Evolutionary conservation across 176 grass and related monocot genomes (phyloP).

Genomic region (Aegilops bicornis): DNA sequence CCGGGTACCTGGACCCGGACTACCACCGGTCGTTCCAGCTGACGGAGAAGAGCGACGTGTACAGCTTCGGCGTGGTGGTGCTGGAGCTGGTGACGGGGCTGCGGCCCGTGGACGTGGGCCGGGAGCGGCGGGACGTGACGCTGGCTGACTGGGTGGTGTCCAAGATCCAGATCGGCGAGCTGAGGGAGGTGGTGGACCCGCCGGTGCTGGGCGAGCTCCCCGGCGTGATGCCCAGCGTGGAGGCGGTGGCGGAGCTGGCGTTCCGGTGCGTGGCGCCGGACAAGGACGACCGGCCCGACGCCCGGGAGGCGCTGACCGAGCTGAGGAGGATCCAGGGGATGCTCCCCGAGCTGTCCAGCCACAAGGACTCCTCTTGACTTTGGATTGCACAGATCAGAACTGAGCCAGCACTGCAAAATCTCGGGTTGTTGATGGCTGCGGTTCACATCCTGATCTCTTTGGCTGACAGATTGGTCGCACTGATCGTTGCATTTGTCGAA

Average conservation of each 20-base stretch:
- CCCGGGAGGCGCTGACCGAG: slow-evolving; percentile 70
- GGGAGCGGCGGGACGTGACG: slow-evolving; percentile 80
- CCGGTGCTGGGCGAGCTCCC: slow-evolving; percentile 53
- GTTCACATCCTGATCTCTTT: not conserved
- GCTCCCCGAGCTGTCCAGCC: slow-evolving; percentile 27
- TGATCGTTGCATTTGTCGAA: slow-evolving; percentile 17
- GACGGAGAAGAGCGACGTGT: slow-evolving; percentile 96
- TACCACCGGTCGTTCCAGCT: slow-evolving; percentile 92
- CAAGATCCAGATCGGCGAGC: slow-evolving; percentile 88
- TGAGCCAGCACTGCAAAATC: not conserved
- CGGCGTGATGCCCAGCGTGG: slow-evolving; percentile 52
- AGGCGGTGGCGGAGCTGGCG: slow-evolving; percentile 76
- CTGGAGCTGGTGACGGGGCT: slow-evolving; percentile 90
- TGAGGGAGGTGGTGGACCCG: slow-evolving; percentile 79
- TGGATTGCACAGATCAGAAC: not conserved
- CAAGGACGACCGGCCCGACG: slow-evolving; percentile 90
- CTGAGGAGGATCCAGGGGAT: slow-evolving; percentile 66
- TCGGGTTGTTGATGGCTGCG: not conserved
- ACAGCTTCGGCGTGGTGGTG: slow-evolving; percentile 97
- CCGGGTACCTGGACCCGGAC: slow-evolving; percentile 90
- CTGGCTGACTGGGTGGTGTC: slow-evolving; percentile 82
- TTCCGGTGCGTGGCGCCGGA: slow-evolving; percentile 90
- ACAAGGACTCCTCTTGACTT: slow-evolving; percentile 35
- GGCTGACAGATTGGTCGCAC: not conserved
- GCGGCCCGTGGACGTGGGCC: slow-evolving; percentile 69